phyloP scores from a whole-genome alignment of 1,284 basidiomycete genomes.

The Melampsora americana region DNA sequence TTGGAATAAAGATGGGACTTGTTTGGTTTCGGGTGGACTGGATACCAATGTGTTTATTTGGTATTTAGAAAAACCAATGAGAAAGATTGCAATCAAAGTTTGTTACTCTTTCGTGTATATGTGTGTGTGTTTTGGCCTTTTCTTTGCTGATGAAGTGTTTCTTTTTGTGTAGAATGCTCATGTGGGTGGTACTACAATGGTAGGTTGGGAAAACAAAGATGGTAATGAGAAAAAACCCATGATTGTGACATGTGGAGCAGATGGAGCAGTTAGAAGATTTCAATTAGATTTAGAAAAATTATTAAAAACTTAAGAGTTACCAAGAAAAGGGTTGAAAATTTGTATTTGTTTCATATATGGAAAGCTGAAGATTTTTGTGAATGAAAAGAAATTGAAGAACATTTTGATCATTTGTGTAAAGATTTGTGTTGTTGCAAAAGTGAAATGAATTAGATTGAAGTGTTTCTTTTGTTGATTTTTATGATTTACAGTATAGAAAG shows the following conservation, averaged over 20 bases:
- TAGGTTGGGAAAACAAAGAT: slow-evolving; percentile 20
- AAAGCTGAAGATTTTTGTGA: neutral
- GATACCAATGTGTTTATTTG: slow-evolving; percentile 91
- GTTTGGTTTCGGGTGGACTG: slow-evolving; percentile 79
- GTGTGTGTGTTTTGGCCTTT: neutral
- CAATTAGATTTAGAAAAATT: slow-evolving; percentile 7
- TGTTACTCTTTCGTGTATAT: slow-evolving; percentile 48
- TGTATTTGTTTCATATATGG: neutral
- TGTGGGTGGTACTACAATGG: slow-evolving; percentile 36
- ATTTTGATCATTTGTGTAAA: too few relatives aligned
- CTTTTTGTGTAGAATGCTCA: slow-evolving; percentile 29
- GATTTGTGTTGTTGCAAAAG: too few relatives aligned
- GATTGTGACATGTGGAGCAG: slow-evolving; percentile 32
- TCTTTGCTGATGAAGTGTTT: neutral
- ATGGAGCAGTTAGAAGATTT: slow-evolving; percentile 40
- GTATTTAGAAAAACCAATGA: slow-evolving; percentile 71
- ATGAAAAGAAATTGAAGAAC: neutral
- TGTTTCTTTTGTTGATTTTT: too few relatives aligned
- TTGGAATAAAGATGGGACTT: slow-evolving; percentile 70
- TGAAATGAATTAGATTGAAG: too few relatives aligned
- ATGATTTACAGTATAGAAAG: too few relatives aligned
- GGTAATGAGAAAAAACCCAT: neutral
- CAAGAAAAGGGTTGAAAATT: too few relatives aligned
- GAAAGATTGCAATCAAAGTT: slow-evolving; percentile 72
- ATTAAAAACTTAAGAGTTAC: slow-evolving; percentile 19